Evolutionary conservation across 2,329 filamentous ascomycete genomes (phyloP), one percentile per base, ranked within the genome.

Genomic region (Thielaviopsis euricoi): DNA sequence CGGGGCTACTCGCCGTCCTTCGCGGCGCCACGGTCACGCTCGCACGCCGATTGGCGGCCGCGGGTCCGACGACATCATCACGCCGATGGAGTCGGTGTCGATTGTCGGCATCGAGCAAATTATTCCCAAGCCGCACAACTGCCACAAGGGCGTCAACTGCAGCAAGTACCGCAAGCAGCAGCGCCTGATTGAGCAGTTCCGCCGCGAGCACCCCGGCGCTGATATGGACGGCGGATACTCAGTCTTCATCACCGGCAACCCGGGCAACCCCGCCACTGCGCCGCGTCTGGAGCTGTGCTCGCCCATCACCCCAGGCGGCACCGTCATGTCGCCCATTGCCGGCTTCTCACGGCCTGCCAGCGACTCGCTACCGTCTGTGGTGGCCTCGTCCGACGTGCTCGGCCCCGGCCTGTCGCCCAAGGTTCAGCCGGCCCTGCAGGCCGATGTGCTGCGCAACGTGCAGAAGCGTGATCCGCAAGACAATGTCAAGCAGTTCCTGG

Each of bases 81-180:
- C 84, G 1, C 88, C 88, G 1, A 79, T 83, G 60, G 87, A 95
- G 68, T 91, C 88, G 0, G 84, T 93, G 3, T 95, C 89, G 0
- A 95, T 95, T 64, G 89, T 95, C 37, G 89, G 86, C 26, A 95
- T 95, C 62, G 89, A 95, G 71, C 88, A 95, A 69, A 74, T 93
- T 57, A 78, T 95, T 57, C 89, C 89, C 5, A 90, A 88, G 71
- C 81, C 85, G 17, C 90, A 95, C 70, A 78, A 79, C 58, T 96
- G 90, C 71, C 81, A 82, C 52, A 95, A 94, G 69, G 90, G 90
- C 52, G 87, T 93, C 69, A 83, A 86, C 64, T 95, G 90, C 70
- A 76, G 81, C 53, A 94, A 89, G 68, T 95, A 80, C 78, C 81
- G 78, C 68, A 88, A 85, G 67, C 86, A 91, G 66, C 86, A 95